A percentile compares a stretch with the other conserved stretches of the same genome.
Evolutionary conservation across 2,329 filamentous ascomycete genomes (phyloP).

Genomic region (Kalmusia sp.): DNA sequence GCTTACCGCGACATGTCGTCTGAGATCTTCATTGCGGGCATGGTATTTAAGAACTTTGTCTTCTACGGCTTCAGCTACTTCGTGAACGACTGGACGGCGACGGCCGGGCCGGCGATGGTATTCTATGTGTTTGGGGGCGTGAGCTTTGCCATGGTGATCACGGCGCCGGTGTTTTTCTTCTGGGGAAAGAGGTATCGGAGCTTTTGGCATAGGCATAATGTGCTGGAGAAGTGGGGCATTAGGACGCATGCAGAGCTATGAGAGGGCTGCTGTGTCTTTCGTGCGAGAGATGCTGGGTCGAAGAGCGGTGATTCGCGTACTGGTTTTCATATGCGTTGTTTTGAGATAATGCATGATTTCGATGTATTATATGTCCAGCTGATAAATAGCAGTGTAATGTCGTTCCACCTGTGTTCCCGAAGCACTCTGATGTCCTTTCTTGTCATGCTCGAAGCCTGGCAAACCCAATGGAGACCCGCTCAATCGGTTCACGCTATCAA

Average conservation of each 20-base stretch:
- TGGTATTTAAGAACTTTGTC: conserved; percentile 55
- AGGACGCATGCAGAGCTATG: conserved; percentile 41
- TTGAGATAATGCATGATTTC: too few species aligned
- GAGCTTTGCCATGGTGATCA: conserved; percentile 32
- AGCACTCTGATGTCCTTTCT: too few species aligned
- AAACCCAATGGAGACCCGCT: too few species aligned
- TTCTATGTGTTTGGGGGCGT: conserved; percentile 49
- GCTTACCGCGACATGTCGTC: conserved; percentile 50
- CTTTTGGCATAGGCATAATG: conserved; percentile 42
- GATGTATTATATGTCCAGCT: too few species aligned
- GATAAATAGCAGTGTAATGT: too few species aligned
- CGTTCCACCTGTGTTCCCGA: too few species aligned
- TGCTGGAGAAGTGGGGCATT: conserved; percentile 42
- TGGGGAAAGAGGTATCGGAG: conserved; percentile 45
- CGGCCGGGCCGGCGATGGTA: conserved; percentile 42
- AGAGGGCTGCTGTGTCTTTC: not conserved
- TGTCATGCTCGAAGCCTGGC: too few species aligned
- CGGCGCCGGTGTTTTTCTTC: conserved; percentile 42
- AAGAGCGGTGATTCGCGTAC: too few species aligned
- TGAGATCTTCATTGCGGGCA: conserved; percentile 53
- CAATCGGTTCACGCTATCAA: too few species aligned
- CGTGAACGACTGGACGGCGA: conserved; percentile 51
- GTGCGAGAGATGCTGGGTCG: too few species aligned
- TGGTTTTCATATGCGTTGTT: too few species aligned
- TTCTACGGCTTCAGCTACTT: conserved; percentile 54